A percentile compares a stretch with the other conserved stretches of the same genome.
Conservation (phyloP, 1,284 basidiomycete species). For the Cryptococcus depauperatus region DNA sequence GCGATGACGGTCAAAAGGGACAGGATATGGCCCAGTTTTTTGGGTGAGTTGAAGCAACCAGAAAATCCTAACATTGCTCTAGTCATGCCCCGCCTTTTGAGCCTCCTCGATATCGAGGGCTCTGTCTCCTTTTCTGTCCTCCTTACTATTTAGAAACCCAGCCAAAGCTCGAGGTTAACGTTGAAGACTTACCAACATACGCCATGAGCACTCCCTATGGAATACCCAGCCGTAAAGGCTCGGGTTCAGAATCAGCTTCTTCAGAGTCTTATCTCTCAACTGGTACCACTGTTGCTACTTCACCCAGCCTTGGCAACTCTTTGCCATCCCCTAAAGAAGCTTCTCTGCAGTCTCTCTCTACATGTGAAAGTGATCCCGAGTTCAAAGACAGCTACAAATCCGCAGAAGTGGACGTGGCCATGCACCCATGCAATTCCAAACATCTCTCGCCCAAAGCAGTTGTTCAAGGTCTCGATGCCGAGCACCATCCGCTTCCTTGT, state of each 20-base stretch:
- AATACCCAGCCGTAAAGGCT: constrained; percentile 20
- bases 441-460: constrained; percentile 18
- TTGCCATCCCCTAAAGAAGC: constrained; percentile 7
- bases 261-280: constrained; percentile 30
- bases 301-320: constrained; percentile 18
- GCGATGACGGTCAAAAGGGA: constrained; percentile 40
- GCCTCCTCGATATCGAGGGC: constrained; percentile 43
- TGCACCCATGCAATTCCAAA: constrained; percentile 41
- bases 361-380: neutral
- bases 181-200: neutral
- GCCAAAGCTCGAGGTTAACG: neutral
- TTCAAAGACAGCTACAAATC: neutral
- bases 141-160: constrained; percentile 27
- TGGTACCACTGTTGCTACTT: constrained; percentile 30
- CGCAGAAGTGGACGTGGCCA: constrained; percentile 29
- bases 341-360: constrained; percentile 4
- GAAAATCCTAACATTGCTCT: neutral
- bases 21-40: constrained; percentile 43
- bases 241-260: constrained; percentile 31
- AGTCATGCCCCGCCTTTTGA: constrained; percentile 36
- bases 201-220: constrained; percentile 1
- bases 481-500: constrained; percentile 19
- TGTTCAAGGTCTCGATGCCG: constrained; percentile 15
- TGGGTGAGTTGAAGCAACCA: constrained; percentile 20
- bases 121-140: constrained; percentile 36